Evolutionary conservation across 208 protist species (phyloP), one percentile per base, ranked within the genome.

Genomic region (Trypanosomatidae sp.): DNA sequence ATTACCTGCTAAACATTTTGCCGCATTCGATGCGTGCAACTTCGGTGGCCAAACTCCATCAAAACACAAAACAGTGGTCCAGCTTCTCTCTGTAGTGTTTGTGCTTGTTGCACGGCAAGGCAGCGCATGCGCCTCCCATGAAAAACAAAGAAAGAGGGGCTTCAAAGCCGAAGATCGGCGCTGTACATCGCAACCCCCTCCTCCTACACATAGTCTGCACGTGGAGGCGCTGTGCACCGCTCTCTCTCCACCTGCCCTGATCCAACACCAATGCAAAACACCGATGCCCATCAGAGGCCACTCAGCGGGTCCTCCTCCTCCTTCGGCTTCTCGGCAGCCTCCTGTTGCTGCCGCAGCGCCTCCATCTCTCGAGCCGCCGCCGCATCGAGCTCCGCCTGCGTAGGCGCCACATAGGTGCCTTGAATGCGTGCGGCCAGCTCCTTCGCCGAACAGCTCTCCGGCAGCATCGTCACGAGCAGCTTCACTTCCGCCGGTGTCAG

Each of bases 381-480:
- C 0, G 80, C 80, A 22, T 92, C 86, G 25, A 94, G 66, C 53
- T 97, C 92, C 59, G 89, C 87, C 75, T 89, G 84, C 28, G 86
- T 93, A 3, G 89, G 89, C 12, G 90, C 73, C 43, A 87, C 80
- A 62, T 95, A 95, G 47, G 91, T 97, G 52, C 93, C 93, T 66
- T 94, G 88, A 56, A 97, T 80, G 28, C 91, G 89, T 2, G 81
- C 83, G 15, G 93, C 88, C 41, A 93, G 79, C 76, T 97, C 93
- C 41, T 74, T 73, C 33, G 87, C 79, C 17, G 80, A 71, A 73
- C 83, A 93, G 46, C 84, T 80, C 65, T 89, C 86, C 25, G 73
- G 74, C 17, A 94, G 68, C 25, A 94, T 64, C 15, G 84, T 43
- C 36, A 81, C 67, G 0, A 87, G 77, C 47, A 91, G 74, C 62